Evolutionary conservation across 108 stramenopile species (phyloP), one percentile per base, ranked within the genome.

Genomic region (Pseudonitzschia multistriata): DNA sequence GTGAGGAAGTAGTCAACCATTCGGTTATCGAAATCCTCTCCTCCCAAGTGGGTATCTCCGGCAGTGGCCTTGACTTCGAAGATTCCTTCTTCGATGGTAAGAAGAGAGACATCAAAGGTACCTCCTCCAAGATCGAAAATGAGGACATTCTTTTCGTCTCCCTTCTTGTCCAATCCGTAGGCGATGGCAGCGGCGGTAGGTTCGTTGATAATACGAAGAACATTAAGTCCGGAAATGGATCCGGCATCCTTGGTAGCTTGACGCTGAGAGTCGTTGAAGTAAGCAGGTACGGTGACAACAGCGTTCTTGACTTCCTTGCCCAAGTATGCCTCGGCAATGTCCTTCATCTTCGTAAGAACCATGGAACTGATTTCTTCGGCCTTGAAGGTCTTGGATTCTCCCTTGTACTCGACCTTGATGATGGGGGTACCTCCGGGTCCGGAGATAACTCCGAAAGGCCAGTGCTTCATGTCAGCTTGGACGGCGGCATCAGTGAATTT

Each of bases 221-320:
- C 99, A 75, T 99, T 98, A 40, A 99, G 83, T 36, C 98, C 98
- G 40, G 99, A 81, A 73, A 99, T 99, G 66, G 96, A 81, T 21
- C 97, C 97, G 53, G 99, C 99, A 81, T 99, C 99, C 87, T 99
- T 99, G 89, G 97, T 99, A 28, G 98, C 98, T 84, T 99, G 98
- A 70, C 98, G 93, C 77, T 99, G 99, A 49, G 90, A 88, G 83
- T 99, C 99, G 82, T 99, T 99, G 90, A 99, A 99, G 88, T 99
- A 99, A 55, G 99, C 99, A 21, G 99, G 99, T 3, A 99, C 99
- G 68, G 99, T 99, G 67, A 99, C 90, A 68, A 99, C 97, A 61
- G 97, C 97, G 81, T 97, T 97, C 90, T 97, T 96, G 66, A 98
- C 97, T 80, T 98, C 97, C 90, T 96, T 96, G 34, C 97, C 97